phyloP scores from a whole-genome alignment of 2,329 filamentous ascomycete species.

The Venturia nashicola region DNA sequence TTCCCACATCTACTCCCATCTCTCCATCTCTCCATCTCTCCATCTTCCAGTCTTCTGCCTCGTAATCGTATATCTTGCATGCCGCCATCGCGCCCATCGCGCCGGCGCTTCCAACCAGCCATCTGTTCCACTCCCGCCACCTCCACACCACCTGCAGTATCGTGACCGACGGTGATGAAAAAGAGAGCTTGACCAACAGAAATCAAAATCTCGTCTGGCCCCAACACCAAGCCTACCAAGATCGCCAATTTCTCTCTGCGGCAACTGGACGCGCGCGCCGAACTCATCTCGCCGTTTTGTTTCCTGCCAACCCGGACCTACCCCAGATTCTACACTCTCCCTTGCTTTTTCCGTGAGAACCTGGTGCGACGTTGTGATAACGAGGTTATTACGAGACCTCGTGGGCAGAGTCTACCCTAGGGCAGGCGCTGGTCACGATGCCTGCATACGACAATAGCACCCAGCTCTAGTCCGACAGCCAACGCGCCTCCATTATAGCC shows the following conservation, averaged over 20 bases:
- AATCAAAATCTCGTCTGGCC: not conserved
- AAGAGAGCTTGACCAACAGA: slow-evolving; percentile 19
- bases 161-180: slow-evolving; percentile 12
- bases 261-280: not conserved
- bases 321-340: not conserved
- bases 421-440: slow-evolving; percentile 2
- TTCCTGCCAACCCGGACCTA: not conserved
- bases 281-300: not conserved
- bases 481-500: not conserved
- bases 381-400: not conserved
- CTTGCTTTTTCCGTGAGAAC: not conserved
- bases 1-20: not conserved
- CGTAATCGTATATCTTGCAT: not conserved
- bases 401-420: not conserved
- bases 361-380: not conserved
- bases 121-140: not conserved
- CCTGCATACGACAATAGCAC: not conserved
- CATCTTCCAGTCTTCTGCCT: not conserved
- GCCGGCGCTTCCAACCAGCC: not conserved
- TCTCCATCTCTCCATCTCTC: not conserved
- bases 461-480: not conserved
- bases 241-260: not conserved
- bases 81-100: not conserved
- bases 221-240: not conserved
- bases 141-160: not conserved